Evolutionary conservation across 2,329 filamentous ascomycete genomes (phyloP).

Genomic region (Neocatenulostroma microsporum): DNA sequence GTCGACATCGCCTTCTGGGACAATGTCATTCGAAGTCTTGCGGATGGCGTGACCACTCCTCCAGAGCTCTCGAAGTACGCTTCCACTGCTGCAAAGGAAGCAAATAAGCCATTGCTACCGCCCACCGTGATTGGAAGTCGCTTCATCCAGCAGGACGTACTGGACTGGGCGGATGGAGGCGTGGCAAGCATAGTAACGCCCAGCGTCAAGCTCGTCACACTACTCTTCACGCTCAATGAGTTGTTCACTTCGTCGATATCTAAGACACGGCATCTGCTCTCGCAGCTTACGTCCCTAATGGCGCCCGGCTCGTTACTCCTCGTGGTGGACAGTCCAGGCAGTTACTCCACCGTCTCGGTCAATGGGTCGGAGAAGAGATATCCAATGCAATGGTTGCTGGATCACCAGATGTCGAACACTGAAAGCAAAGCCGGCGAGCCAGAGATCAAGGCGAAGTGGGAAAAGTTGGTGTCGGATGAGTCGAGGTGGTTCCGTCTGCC

Average conservation of each 20-base stretch:
- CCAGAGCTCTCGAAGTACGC: constrained; percentile 42
- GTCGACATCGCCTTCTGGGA: constrained; percentile 79
- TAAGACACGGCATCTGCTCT: constrained; percentile 68
- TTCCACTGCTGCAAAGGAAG: constrained; percentile 36
- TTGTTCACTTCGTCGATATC: constrained; percentile 72
- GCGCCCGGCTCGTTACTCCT: constrained; percentile 60
- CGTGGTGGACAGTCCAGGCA: constrained; percentile 87
- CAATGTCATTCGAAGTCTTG: constrained; percentile 52
- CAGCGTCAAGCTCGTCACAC: constrained; percentile 53
- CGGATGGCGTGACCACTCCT: constrained; percentile 47
- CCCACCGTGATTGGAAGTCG: constrained; percentile 21
- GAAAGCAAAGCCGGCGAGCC: constrained; percentile 8
- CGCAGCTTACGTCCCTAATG: constrained; percentile 55
- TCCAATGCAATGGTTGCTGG: constrained; percentile 88
- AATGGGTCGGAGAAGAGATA: constrained; percentile 56
- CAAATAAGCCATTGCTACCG: constrained; percentile 33
- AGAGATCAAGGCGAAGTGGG: constrained; percentile 48
- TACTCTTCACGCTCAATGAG: constrained; percentile 94
- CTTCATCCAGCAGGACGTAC: constrained; percentile 47
- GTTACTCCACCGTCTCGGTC: constrained; percentile 75
- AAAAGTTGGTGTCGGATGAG: constrained; percentile 65
- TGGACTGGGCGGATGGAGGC: constrained; percentile 33
- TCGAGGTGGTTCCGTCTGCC: constrained; percentile 75
- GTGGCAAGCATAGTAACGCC: constrained; percentile 27
- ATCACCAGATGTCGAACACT: constrained; percentile 61